Base-by-base conservation (phyloP, 495 filamentous ascomycete genomes). In the Penicillium canescens region DNA sequence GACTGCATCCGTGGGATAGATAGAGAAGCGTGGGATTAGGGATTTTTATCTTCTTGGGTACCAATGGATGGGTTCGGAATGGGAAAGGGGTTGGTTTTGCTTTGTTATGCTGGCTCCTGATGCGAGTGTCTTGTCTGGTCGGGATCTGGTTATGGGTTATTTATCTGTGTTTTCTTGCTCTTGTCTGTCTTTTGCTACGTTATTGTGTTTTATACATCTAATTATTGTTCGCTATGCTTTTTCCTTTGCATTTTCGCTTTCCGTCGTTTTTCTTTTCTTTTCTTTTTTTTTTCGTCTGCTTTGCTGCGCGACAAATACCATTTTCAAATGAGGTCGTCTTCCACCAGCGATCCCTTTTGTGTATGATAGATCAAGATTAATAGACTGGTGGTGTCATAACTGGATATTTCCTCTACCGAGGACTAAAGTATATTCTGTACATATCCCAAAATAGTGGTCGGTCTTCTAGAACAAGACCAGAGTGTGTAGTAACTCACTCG, bases 21-120 rank as follows among this genome's bases (percentile, higher is more conserved):
- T 65, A 65, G 66, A 68, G 24, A 40, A 40, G 60, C 59, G 59
- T 52, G 41, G 66, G 52, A 60, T 28, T 39, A 37, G 48, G 57
- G 58, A 51, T 57, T 52, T 53, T 54, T 52, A 46, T 55, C 55
- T 57, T 51, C 38, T 55, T 66, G 52, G 59, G 59, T 49, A 52
- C 6, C 28, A 31, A 51, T 55, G 60, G 60, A 58, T 65, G 46
- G 46, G 34, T 54, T 61, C 48, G 60, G 54, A 55, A 48, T 49
- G 14, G 35, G 56, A 54, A 44, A 40, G 23, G 33, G 45, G 6
- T 49, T 55, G 58, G 39, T 45, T 31, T 59, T 59, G 20, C 57
- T 51, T 35, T 54, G 45, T 31, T 53, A 55, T 41, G 46, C 50
- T 52, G 50, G 50, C 50, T 56, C 50, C 44, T 48, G 20, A 18